Evolutionary conservation across 441 rosid genomes (phyloP).

Genomic region (Croton setiger): DNA sequence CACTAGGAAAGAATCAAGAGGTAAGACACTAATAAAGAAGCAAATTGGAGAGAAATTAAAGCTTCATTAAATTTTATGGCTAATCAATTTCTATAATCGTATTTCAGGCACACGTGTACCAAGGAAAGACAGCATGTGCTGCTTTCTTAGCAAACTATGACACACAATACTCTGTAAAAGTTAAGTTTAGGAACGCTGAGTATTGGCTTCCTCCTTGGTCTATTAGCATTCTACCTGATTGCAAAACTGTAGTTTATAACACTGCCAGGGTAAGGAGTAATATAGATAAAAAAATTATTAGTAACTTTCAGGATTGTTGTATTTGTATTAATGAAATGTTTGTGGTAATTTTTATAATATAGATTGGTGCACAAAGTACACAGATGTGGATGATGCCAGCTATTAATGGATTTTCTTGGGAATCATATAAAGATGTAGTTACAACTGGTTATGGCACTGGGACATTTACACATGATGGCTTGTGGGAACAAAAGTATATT

Average conservation of each 20-base stretch:
- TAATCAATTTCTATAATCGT: neutral
- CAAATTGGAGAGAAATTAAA: neutral
- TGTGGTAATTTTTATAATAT: constrained; percentile 15
- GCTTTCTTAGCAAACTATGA: constrained; percentile 90
- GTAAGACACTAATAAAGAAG: constrained; percentile 25
- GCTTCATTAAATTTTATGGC: neutral
- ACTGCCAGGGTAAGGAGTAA: constrained; percentile 72
- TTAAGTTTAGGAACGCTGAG: constrained; percentile 55
- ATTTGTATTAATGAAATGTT: neutral
- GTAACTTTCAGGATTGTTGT: neutral
- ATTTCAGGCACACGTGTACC: constrained; percentile 84
- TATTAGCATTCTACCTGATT: constrained; percentile 95
- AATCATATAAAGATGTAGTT: constrained; percentile 72
- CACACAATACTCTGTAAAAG: constrained; percentile 48
- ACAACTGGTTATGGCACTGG: constrained; percentile 48
- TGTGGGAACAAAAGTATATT: constrained; percentile 81
- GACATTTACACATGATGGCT: constrained; percentile 58
- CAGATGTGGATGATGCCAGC: constrained; percentile 73
- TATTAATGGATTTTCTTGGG: constrained; percentile 73
- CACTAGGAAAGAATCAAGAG: constrained; percentile 83
- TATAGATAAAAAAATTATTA: neutral
- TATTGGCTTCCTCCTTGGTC: constrained; percentile 97
- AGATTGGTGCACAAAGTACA: constrained; percentile 81
- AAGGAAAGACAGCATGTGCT: constrained; percentile 64
- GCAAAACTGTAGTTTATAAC: constrained; percentile 86